A percentile compares a stretch with the other conserved stretches of the same genome.
phyloP scores from a whole-genome alignment of 306 rosid species.

The Potentilla sterilis region DNA sequence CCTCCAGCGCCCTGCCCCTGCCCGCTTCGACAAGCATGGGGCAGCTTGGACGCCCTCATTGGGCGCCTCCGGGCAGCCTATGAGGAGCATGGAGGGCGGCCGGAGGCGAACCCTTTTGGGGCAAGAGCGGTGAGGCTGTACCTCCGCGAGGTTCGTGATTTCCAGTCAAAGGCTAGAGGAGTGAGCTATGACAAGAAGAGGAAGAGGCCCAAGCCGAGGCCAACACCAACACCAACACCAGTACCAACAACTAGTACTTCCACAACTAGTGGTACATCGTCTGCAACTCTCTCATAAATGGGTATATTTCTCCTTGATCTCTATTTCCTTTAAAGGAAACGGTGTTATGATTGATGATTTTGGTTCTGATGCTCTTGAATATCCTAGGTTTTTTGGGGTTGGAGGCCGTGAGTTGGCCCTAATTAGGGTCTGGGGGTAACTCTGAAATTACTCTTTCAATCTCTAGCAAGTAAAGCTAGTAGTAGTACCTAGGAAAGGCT shows the following conservation, averaged over 20 bases:
- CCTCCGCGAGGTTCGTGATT: conserved; percentile 87
- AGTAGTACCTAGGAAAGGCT: neutral
- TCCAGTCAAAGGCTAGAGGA: conserved; percentile 84
- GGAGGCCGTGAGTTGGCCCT: neutral
- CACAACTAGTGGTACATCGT: neutral
- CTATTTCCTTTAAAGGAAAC: neutral
- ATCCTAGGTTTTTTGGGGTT: conserved; percentile 8
- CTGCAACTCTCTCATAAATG: neutral
- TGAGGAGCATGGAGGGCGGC: conserved; percentile 70
- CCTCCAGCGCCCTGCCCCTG: conserved; percentile 94
- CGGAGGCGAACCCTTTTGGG: conserved; percentile 71
- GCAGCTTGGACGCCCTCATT: conserved; percentile 88
- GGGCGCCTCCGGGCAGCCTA: conserved; percentile 95
- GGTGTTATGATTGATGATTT: neutral
- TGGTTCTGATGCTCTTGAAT: conserved; percentile 1
- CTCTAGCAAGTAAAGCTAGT: neutral
- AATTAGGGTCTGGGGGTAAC: neutral
- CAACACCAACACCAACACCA: neutral
- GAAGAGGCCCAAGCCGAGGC: conserved; percentile 63
- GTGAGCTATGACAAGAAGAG: conserved; percentile 93
- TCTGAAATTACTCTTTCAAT: conserved; percentile 4
- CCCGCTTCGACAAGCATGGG: conserved; percentile 95
- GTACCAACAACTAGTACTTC: neutral
- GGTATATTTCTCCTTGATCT: conserved; percentile 10
- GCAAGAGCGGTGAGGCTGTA: conserved; percentile 64